Conservation (phyloP, 2,329 filamentous ascomycete genomes). For the Orbilia brochopaga region DNA sequence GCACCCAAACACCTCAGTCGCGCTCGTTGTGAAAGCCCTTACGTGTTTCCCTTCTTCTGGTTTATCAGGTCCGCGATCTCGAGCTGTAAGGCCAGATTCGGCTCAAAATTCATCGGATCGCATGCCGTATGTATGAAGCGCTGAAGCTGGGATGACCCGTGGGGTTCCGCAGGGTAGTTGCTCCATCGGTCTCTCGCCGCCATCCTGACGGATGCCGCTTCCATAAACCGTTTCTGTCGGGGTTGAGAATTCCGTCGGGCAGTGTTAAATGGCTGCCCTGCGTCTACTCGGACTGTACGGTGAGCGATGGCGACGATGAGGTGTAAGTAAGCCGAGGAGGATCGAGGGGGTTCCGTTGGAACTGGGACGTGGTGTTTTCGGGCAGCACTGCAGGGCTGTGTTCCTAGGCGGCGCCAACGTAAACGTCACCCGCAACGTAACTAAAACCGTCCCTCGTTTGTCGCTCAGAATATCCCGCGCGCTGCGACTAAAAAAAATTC, state of each 20-base stretch:
- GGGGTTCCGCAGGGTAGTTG: slow-evolving; percentile 73
- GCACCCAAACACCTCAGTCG: neutral
- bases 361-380: slow-evolving; percentile 50
- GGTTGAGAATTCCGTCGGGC: neutral
- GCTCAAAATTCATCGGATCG: slow-evolving; percentile 96
- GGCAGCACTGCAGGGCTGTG: slow-evolving; percentile 24
- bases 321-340: slow-evolving; percentile 35
- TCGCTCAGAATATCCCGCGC: slow-evolving; percentile 17
- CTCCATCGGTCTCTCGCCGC: slow-evolving; percentile 93
- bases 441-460: slow-evolving; percentile 16
- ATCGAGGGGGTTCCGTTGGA: slow-evolving; percentile 45
- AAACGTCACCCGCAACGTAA: slow-evolving; percentile 46
- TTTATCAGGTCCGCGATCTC: slow-evolving; percentile 97
- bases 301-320: slow-evolving; percentile 26
- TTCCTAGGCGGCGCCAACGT: neutral
- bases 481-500: slow-evolving; percentile 19
- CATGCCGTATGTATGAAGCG: slow-evolving; percentile 80
- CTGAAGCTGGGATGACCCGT: slow-evolving; percentile 79
- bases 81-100: slow-evolving; percentile 92
- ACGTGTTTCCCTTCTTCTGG: slow-evolving; percentile 91
- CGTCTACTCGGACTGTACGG: slow-evolving; percentile 11
- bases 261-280: neutral
- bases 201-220: slow-evolving; percentile 93
- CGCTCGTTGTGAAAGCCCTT: slow-evolving; percentile 56
- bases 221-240: slow-evolving; percentile 63